Percentiles rank a stretch among this genome's conserved stretches.
Conservation (phyloP, 2,329 filamentous ascomycete genomes). For the Sclerotinia glacialis region DNA sequence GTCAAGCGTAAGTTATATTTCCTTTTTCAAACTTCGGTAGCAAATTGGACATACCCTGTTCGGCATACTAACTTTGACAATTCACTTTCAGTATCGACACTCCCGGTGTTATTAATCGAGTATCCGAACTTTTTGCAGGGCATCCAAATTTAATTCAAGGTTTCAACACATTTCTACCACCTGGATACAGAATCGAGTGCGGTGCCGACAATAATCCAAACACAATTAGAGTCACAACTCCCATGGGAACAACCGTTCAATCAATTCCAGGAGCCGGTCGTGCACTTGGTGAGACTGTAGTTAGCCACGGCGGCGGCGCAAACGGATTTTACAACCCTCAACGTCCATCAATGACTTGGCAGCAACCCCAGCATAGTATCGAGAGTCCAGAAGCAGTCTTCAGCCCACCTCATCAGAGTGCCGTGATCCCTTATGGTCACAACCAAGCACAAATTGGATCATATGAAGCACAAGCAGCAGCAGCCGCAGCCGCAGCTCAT, state of each 20-base stretch:
- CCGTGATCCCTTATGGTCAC: constrained; percentile 47
- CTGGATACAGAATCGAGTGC: constrained; percentile 94
- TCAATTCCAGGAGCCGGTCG: constrained; percentile 63
- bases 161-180: constrained; percentile 96
- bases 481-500: constrained; percentile 46
- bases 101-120: constrained; percentile 92
- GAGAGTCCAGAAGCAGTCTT: constrained; percentile 63
- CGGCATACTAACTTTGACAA: constrained; percentile 2
- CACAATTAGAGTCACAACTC: constrained; percentile 93
- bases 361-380: constrained; percentile 56
- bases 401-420: constrained; percentile 55
- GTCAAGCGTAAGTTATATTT: constrained; percentile 69
- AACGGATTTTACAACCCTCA: constrained; percentile 44
- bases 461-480: constrained; percentile 45
- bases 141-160: constrained; percentile 95
- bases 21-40: background rate
- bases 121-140: constrained; percentile 92
- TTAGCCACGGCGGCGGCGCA: constrained; percentile 28
- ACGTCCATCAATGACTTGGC: constrained; percentile 49
- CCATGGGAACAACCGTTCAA: constrained; percentile 93
- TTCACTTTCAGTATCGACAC: constrained; percentile 74
- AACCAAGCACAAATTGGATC: constrained; percentile 38
- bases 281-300: constrained; percentile 40
- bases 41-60: constrained; percentile 27
- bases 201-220: constrained; percentile 92